phyloP scores from a whole-genome alignment of 2,329 filamentous ascomycete species.

The Aspergillus terreus region DNA sequence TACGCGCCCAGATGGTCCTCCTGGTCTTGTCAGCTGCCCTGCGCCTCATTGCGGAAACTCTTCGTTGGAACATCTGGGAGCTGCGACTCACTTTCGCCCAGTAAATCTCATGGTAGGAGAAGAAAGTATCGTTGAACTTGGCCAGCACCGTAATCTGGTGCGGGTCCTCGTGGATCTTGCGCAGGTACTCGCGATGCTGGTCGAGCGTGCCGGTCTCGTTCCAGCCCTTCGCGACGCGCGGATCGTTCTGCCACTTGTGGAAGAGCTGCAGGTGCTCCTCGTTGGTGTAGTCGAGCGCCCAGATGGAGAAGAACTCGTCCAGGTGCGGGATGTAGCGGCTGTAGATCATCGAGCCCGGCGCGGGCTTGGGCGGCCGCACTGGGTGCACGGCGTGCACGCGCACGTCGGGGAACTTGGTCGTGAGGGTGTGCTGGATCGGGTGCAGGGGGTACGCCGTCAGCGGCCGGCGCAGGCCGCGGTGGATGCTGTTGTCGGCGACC shows the following conservation, averaged over 20 bases:
- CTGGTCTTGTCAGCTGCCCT: constrained; percentile 29
- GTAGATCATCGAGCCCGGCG: constrained; percentile 66
- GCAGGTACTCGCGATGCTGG: constrained; percentile 68
- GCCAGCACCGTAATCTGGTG: constrained; percentile 68
- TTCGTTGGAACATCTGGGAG: no score
- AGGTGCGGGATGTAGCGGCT: constrained; percentile 75
- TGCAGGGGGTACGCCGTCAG: constrained; percentile 25
- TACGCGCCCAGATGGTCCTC: constrained; percentile 60
- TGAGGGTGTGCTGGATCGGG: constrained; percentile 39
- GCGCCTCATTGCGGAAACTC: no score
- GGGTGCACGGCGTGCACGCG: constrained; percentile 64
- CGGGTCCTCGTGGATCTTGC: constrained; percentile 64
- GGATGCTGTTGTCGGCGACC: constrained; percentile 46
- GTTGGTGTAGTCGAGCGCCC: constrained; percentile 64
- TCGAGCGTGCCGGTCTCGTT: constrained; percentile 72
- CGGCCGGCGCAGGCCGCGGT: constrained; percentile 18
- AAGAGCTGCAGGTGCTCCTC: constrained; percentile 64
- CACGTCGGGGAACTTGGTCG: constrained; percentile 44
- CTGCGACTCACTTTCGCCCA: constrained; percentile 64
- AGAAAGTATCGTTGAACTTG: constrained; percentile 65
- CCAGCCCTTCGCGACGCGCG: constrained; percentile 74
- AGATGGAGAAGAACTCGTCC: constrained; percentile 71
- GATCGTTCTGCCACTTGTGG: constrained; percentile 78
- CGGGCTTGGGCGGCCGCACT: constrained; percentile 66
- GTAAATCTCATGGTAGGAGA: constrained; percentile 77